Evolutionary conservation across 345 rosid genomes (phyloP).

Genomic region (Lagerstroemia speciosa): DNA sequence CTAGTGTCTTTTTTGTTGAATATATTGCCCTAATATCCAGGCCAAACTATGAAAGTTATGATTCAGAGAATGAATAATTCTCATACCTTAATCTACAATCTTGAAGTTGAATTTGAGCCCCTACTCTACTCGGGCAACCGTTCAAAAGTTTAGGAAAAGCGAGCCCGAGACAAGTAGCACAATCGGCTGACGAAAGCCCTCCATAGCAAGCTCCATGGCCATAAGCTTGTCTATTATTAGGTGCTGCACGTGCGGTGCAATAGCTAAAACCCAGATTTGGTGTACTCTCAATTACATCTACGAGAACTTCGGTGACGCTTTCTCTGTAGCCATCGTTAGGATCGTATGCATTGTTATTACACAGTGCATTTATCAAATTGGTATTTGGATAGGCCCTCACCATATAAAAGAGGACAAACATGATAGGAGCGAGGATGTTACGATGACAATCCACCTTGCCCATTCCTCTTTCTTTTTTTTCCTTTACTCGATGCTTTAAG

Average conservation of each 20-base stretch:
- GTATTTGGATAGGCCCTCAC: neutral
- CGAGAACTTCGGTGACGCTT: neutral
- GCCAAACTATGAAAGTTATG: neutral
- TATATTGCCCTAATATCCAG: no score
- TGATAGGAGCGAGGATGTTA: neutral
- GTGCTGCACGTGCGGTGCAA: neutral
- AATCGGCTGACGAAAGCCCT: neutral
- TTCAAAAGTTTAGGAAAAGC: neutral
- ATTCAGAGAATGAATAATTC: neutral
- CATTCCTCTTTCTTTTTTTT: neutral
- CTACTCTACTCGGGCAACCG: neutral
- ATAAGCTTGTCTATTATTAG: neutral
- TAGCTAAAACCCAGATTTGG: neutral
- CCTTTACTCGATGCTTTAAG: no score
- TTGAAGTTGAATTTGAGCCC: neutral
- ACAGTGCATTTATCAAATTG: neutral
- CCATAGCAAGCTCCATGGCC: constrained; percentile 3
- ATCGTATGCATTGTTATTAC: neutral
- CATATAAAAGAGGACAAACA: neutral
- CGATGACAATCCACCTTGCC: neutral
- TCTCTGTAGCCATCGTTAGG: neutral
- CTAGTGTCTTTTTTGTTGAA: no score
- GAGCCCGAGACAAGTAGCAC: neutral
- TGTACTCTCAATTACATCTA: neutral
- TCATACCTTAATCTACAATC: neutral